Evolutionary conservation across 2,329 filamentous ascomycete genomes (phyloP), one percentile per base, ranked within the genome.

Genomic region (Alternaria alternata): DNA sequence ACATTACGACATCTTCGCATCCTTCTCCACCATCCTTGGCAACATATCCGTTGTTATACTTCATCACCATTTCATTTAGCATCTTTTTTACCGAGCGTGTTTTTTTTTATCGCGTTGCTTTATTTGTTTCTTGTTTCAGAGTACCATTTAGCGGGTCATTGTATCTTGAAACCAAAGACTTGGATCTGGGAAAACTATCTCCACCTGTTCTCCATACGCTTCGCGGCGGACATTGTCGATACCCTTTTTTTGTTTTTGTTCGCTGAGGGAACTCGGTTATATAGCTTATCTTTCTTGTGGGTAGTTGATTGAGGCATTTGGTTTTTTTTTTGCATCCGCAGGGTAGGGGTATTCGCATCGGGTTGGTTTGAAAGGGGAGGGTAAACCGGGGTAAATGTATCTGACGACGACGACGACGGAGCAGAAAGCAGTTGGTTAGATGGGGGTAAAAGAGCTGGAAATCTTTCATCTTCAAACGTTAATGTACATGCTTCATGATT

Each of bases 131-230:
- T 48, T 24, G 6, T 24, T 36, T 16, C 18, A n/a, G 64, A 64
- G 63, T 71, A 67, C 69, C 61, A 68, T 72, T 71, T 70, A 70
- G 69, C 68, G 66, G 34, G 48, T 28, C 34, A n/a, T 51, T 51
- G 36, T 51, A 51, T 51, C 24, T 51, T 51, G 8, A 26, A 51
- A 24, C n/a, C 48, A 51, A 51, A 51, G 49, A 51, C 36, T 16
- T 41, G 49, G 49, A 51, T 51, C 34, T 41, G 24, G 36, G 18
- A 51, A 51, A 41, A 30, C 22, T n/a, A 39, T 24, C 32, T 49
- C 44, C 20, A 24, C 38, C 36, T 42, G 48, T 46, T 42, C 38
- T 34, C 53, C 26, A 22, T 56, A 42, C 44, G 44, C 54, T 42
- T 56, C 54, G 54, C 54, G 54, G 54, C 54, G 54, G 54, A 41